Base-by-base conservation (phyloP, 345 rosid genomes). In the Salix caprea region DNA sequence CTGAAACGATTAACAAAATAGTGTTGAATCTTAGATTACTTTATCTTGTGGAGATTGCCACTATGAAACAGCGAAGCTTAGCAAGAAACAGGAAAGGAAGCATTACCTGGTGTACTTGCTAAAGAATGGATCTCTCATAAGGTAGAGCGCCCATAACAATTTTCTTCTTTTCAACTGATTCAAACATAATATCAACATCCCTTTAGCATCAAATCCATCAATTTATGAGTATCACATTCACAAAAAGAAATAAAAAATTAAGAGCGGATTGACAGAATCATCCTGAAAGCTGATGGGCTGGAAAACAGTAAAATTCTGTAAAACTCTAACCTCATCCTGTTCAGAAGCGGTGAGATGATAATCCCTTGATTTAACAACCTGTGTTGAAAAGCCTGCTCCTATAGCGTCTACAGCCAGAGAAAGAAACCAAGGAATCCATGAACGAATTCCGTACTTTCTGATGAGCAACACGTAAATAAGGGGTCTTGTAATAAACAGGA, bases 121-220 rank as follows among this genome's bases (percentile, higher is more conserved):
- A 78, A 96, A 96, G 84, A 91, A 96, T 75, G 97, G 98, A 84
- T 96, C 99, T 83, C 97, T 89, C 98, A 96, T 90, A 39, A 92
- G 85, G 81, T 94, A 94, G 70, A 96, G 86, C 64, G 97, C 98
- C 97, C 97, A 94, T 69, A 91, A 74, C 77, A 94, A 79, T 85
- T 92, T 94, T 82, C 99, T 84, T 82, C 99, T 85, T 84, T 81
- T 91, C 26, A 92, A 77, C 98, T 94, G 84, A 83, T 79, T 65
- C 67, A 76, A 74, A 73, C 70, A 84, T 67, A 13, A 52, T 7
- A 71, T 67, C 68, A 76, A 30, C 13, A 70, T 8, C 46, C 32
- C 23, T 52, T 73, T 28, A 82, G 28, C 44, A 71, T 67, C 36
- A 66, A 71, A 60, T 37, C 28, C 37, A 70, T 42, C 4, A 61